phyloP scores from a whole-genome alignment of 2,329 filamentous ascomycete genomes.

The Raffaelea ambrosiae region DNA sequence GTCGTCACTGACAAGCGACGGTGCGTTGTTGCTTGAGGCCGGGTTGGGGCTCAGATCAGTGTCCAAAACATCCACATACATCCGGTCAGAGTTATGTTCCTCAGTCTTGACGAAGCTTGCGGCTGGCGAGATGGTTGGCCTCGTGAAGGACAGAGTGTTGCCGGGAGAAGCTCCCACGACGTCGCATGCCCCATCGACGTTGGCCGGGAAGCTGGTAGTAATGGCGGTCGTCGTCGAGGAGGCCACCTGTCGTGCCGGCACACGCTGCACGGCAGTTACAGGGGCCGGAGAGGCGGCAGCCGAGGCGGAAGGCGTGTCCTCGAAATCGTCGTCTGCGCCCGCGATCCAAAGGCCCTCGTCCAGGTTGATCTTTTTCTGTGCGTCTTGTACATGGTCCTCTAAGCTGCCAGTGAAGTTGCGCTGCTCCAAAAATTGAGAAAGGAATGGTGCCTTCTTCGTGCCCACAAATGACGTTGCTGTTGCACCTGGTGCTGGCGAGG shows the following conservation, averaged over 20 bases:
- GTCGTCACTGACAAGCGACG: slow-evolving; percentile 72
- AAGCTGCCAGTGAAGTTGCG: slow-evolving; percentile 55
- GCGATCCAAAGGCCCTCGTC: slow-evolving; percentile 32
- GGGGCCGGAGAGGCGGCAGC: background rate
- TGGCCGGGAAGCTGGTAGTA: slow-evolving; percentile 24
- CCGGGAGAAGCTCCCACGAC: no score
- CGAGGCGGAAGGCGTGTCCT: slow-evolving; percentile 23
- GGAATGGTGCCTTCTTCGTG: slow-evolving; percentile 53
- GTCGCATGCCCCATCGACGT: slow-evolving; percentile 13
- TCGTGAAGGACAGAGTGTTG: no score
- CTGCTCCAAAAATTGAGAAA: slow-evolving; percentile 57
- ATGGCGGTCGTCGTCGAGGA: slow-evolving; percentile 34
- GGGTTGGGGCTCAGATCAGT: slow-evolving; percentile 61
- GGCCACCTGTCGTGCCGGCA: slow-evolving; percentile 44
- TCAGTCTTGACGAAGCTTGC: slow-evolving; percentile 9
- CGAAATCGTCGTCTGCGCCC: slow-evolving; percentile 47
- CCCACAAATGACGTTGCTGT: slow-evolving; percentile 36
- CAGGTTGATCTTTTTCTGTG: slow-evolving; percentile 46
- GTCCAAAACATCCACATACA: slow-evolving; percentile 42
- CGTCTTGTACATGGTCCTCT: slow-evolving; percentile 47
- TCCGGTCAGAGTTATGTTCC: slow-evolving; percentile 21
- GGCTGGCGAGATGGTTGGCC: no score
- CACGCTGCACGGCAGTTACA: slow-evolving; percentile 35
- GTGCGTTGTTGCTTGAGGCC: slow-evolving; percentile 64
- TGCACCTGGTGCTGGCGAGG: slow-evolving; percentile 1